Evolutionary conservation across 1,139 yeast genomes (phyloP).

Genomic region (Saccharomyces hybrid): DNA sequence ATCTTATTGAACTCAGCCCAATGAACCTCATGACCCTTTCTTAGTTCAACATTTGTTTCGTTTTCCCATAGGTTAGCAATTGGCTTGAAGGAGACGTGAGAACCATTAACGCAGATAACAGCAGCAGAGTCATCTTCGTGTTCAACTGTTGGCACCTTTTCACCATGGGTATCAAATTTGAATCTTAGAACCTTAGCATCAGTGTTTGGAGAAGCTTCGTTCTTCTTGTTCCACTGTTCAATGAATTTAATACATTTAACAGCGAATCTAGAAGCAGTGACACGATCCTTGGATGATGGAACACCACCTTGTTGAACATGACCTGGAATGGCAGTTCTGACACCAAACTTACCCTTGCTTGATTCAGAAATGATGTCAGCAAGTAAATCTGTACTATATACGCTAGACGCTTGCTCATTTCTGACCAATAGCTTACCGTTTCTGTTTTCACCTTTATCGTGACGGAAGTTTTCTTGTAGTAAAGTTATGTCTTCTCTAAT

Average conservation of each 20-base stretch:
- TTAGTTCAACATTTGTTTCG: constrained; percentile 50
- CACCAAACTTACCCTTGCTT: constrained; percentile 69
- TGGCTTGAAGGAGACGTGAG: constrained; percentile 49
- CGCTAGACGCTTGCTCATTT: constrained; percentile 77
- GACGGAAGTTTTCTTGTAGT: constrained; percentile 47
- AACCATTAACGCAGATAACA: constrained; percentile 65
- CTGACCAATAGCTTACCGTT: constrained; percentile 79
- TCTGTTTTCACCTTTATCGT: constrained; percentile 54
- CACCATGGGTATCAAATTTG: constrained; percentile 35
- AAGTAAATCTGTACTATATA: constrained; percentile 71
- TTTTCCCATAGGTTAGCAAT: constrained; percentile 47
- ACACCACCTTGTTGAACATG: constrained; percentile 97
- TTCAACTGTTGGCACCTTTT: constrained; percentile 35
- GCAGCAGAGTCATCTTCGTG: constrained; percentile 44
- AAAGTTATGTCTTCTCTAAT: constrained; percentile 55
- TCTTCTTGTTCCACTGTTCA: constrained; percentile 44
- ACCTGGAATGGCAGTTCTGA: constrained; percentile 95
- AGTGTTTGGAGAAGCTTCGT: constrained; percentile 30
- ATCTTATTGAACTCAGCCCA: constrained; percentile 56
- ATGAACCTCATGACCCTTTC: constrained; percentile 63
- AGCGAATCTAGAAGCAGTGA: constrained; percentile 84
- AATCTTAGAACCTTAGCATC: constrained; percentile 36
- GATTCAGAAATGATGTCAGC: constrained; percentile 79
- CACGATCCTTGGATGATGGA: constrained; percentile 92
- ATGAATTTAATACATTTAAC: constrained; percentile 81